Base-by-base conservation (phyloP, 2,329 filamentous ascomycete species). In the Knoxdaviesia proteae region DNA sequence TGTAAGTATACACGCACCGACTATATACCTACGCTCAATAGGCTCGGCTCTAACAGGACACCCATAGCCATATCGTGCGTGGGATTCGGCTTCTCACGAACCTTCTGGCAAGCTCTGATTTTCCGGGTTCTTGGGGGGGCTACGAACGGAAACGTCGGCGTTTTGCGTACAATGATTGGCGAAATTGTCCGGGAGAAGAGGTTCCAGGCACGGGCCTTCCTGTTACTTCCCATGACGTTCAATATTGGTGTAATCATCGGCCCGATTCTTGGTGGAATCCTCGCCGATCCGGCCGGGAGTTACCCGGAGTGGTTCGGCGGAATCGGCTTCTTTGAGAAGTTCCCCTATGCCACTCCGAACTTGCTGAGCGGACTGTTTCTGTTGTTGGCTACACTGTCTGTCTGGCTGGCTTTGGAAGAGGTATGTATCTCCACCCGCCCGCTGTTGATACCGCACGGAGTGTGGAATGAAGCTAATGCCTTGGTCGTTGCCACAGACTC, bases 231-330 rank as follows among this genome's bases (percentile, higher is more conserved):
- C 7, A 83, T 88, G 52, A 64, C 70, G 0, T 74, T 74, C 5
- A 88, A 88, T 49, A 29, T 87, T 6, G 83, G 83, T 4, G 74
- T 88, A 38, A 74, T 84, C 45, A 32, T 84, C 2, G 83, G 82
- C 0, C 80, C 81, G 3, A 51, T 83, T 6, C 52, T 84, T 20
- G 80, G 81, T 37, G 83, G 81, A 42, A 64, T 62, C 1, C 64
- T 90, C 1, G 76, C 80, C 7, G 68, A 80, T 34, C 83, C 82
- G 1, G 74, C 0, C 51, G 59, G 5, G 73, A 80, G 54, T 84
- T 78, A 51, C 69, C 74, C 0, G 50, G 58, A 0, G 42, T 68
- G 64, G 1, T 72, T 74, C 45, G 68, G 69, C 8, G 46, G 59
- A 31, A 52, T 64, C 3, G 49, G 49, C 1, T 66, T 72, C 47